Evolutionary conservation across 2,329 filamentous ascomycete species (phyloP).

Genomic region (Corinectria fuckeliana): DNA sequence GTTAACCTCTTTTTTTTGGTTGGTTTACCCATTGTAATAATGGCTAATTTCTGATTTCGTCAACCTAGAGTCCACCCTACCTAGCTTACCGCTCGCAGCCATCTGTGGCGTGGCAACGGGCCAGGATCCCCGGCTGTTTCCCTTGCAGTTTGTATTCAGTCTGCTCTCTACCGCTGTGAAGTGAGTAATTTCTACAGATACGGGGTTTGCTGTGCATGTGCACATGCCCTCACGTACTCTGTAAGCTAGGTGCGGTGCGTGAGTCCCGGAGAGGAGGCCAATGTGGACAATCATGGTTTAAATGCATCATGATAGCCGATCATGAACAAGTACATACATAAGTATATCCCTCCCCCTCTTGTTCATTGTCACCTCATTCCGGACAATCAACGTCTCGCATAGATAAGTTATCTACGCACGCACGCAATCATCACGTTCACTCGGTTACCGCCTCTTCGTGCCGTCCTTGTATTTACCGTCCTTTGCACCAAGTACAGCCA

Average conservation of each 20-base stretch:
- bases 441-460: neutral
- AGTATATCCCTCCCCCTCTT: neutral
- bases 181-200: neutral
- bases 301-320: constrained; percentile 5
- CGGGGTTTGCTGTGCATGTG: neutral
- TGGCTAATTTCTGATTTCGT: constrained; percentile 36
- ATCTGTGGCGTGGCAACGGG: constrained; percentile 37
- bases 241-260: no score
- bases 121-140: constrained; percentile 28
- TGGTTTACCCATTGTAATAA: constrained; percentile 25
- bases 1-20: neutral
- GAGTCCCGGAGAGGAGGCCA: no score
- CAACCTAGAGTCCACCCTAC: constrained; percentile 33
- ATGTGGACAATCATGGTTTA: constrained; percentile 15
- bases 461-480: neutral
- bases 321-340: constrained; percentile 1
- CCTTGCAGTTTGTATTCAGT: neutral
- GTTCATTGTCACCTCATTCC: constrained; percentile 4
- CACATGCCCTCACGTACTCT: no score
- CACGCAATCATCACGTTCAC: neutral
- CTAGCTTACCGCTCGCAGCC: constrained; percentile 33
- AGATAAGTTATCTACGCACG: neutral
- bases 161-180: neutral
- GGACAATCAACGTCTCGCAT: constrained; percentile 3
- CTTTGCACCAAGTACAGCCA: no score